A percentile compares a stretch with the other conserved stretches of the same genome.
Conservation (phyloP, 2,329 filamentous ascomycete species). For the Neurospora crassa region DNA sequence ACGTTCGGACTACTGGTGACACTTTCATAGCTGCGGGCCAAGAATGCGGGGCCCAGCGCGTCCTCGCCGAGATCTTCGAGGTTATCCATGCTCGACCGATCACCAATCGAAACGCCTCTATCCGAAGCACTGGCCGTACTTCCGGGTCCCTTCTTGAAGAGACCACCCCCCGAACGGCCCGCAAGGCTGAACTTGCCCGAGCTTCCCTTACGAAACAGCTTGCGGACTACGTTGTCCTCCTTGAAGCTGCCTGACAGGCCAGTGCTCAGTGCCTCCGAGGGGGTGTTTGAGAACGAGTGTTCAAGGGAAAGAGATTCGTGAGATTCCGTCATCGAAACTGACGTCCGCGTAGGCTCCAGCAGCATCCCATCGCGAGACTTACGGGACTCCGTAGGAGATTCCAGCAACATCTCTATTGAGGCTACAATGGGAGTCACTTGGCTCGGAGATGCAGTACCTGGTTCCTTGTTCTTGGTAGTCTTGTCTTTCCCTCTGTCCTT, state of each 20-base stretch:
- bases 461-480: constrained; percentile 24
- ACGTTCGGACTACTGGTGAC: constrained; percentile 46
- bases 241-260: constrained; percentile 32
- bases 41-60: constrained; percentile 27
- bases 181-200: constrained; percentile 56
- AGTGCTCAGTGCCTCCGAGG: constrained; percentile 39
- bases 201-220: constrained; percentile 56
- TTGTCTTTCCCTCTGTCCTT: constrained; percentile 30
- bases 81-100: constrained; percentile 50
- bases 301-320: constrained; percentile 50
- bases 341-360: constrained; percentile 36
- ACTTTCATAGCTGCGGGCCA: constrained; percentile 47
- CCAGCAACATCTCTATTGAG: constrained; percentile 28
- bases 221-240: constrained; percentile 46
- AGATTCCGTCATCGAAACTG: constrained; percentile 50
- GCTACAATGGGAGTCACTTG: constrained; percentile 28
- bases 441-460: constrained; percentile 12
- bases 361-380: constrained; percentile 48
- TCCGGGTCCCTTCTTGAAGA: constrained; percentile 44
- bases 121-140: constrained; percentile 49
- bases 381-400: constrained; percentile 43
- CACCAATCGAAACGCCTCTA: constrained; percentile 39
- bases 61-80: constrained; percentile 43
- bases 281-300: constrained; percentile 44
- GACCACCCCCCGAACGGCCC: constrained; percentile 37